Conservation (phyloP, 192 early-diverging fungal species). For the Gryganskiella cystojenkinii region DNA sequence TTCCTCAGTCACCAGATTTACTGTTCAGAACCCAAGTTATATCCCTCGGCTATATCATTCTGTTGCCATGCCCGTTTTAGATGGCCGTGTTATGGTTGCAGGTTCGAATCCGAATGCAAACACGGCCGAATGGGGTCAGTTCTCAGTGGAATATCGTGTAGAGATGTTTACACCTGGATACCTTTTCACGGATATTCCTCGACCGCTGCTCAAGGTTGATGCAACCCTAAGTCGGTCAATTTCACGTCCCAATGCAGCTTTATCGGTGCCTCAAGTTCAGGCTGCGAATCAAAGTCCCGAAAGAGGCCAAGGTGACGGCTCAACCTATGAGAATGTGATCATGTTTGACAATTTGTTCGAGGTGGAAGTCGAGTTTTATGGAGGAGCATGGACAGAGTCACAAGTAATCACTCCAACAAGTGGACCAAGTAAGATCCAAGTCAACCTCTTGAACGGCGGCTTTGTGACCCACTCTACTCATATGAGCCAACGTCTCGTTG, state of each 20-base stretch:
- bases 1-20: conserved; percentile 7
- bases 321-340: conserved; percentile 38
- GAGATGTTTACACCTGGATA: conserved; percentile 69
- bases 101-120: conserved; percentile 55
- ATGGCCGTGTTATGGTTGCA: conserved; percentile 55
- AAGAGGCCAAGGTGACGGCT: conserved; percentile 17
- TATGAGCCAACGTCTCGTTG: conserved; percentile 62
- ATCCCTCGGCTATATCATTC: conserved; percentile 74
- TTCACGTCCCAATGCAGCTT: conserved; percentile 8
- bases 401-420: conserved; percentile 19
- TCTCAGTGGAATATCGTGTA: conserved; percentile 65
- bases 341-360: conserved; percentile 33
- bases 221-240: conserved; percentile 19
- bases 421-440: conserved; percentile 26
- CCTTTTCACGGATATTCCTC: conserved; percentile 51
- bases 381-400: conserved; percentile 1
- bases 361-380: conserved; percentile 38
- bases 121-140: conserved; percentile 19
- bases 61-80: conserved; percentile 55
- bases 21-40: conserved; percentile 54
- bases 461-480: conserved; percentile 67
- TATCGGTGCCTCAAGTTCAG: conserved; percentile 22
- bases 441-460: conserved; percentile 55
- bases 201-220: conserved; percentile 44
- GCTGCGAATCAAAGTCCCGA: conserved; percentile 21